Base-by-base conservation (phyloP, 257 asterid species). In the Verbena officinalis region DNA sequence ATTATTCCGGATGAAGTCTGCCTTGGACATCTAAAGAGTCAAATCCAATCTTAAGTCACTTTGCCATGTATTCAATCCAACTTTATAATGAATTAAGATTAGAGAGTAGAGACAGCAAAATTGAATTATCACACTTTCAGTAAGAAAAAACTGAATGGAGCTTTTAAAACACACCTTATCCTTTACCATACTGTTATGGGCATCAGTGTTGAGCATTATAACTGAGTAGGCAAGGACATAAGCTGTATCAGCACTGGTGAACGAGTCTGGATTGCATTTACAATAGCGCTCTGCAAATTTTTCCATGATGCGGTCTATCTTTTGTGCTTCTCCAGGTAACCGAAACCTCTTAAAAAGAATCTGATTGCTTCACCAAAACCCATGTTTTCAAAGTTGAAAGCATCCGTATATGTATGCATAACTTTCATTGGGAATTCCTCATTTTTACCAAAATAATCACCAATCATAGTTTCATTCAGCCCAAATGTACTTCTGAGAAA, bases 241-340 rank as follows among this genome's bases (percentile, higher is more conserved):
- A 48, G 92, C 92, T 33, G 89, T 82, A 59, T 85, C 92, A 23
- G 92, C 92, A 56, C 92, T 85, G 62, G 86, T 75, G 72, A 85
- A 85, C 21, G 86, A 78, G 70, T 67, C 78, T 12, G 83, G 79
- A 58, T 78, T 82, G 85, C 92, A 85, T 77, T 85, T 85, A 77
- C 92, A 85, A 70, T 74, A 85, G 59, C 92, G 86, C 69, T 85
- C 89, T 40, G 92, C 92, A 85, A 85, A 85, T 75, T 85, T 85
- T 68, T 85, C 92, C 92, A 85, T 85, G 64, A 85, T 82, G 59
- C 89, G 86, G 55, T 85, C 92, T 15, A 85, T 85, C 71, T 85
- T 85, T 70, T 85, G 89, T 22, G 92, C 92, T 71, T 85, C 92
- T 54, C 92, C 92, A 66, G 92, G 92, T 53, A 85, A 73, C 38